These are phyloP conservation scores for Pholiota microspora DNA, from an alignment of 768 basidiomycete genomes.

Conservation along the genomic window DNA sequence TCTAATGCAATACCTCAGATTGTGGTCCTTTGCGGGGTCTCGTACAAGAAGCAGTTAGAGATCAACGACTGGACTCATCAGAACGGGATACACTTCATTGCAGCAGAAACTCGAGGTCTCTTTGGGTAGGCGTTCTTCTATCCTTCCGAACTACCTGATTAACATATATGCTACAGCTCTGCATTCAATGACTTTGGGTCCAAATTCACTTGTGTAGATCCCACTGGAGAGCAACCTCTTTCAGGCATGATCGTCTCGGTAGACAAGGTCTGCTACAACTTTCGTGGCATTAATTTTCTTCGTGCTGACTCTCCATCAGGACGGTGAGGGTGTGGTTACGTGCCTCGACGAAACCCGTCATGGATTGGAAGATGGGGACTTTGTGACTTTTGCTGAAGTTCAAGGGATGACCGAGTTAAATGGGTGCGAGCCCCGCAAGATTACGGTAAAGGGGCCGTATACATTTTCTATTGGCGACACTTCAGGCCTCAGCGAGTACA, in stretches of 20 bases:
- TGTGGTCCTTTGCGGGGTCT: slow-evolving; percentile 81
- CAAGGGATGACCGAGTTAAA: slow-evolving; percentile 94
- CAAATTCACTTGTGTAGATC: slow-evolving; percentile 93
- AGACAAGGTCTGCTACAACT: slow-evolving; percentile 56
- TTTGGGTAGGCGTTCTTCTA: slow-evolving; percentile 67
- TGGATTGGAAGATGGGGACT: slow-evolving; percentile 98
- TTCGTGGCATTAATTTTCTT: background rate
- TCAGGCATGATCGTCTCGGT: slow-evolving; percentile 95
- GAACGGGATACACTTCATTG: slow-evolving; percentile 88
- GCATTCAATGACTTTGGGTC: slow-evolving; percentile 96
- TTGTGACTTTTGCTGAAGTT: slow-evolving; percentile 93
- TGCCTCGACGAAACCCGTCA: slow-evolving; percentile 97
- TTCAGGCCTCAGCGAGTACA: slow-evolving; percentile 70
- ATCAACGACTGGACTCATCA: slow-evolving; percentile 94
- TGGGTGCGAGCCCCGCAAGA: slow-evolving; percentile 85
- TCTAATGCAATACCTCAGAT: slow-evolving; percentile 45
- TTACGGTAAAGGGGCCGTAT: slow-evolving; percentile 95
- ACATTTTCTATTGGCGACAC: slow-evolving; percentile 97
- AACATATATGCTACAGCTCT: slow-evolving; percentile 47
- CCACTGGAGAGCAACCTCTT: slow-evolving; percentile 95
- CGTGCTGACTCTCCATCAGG: slow-evolving; percentile 39
- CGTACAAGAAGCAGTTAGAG: slow-evolving; percentile 82
- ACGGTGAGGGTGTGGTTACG: slow-evolving; percentile 88
- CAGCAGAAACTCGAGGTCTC: slow-evolving; percentile 88
- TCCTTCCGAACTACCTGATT: background rate